Evolutionary conservation across 768 basidiomycete species (phyloP), one percentile per base, ranked within the genome.

Genomic region (Suillus plorans): DNA sequence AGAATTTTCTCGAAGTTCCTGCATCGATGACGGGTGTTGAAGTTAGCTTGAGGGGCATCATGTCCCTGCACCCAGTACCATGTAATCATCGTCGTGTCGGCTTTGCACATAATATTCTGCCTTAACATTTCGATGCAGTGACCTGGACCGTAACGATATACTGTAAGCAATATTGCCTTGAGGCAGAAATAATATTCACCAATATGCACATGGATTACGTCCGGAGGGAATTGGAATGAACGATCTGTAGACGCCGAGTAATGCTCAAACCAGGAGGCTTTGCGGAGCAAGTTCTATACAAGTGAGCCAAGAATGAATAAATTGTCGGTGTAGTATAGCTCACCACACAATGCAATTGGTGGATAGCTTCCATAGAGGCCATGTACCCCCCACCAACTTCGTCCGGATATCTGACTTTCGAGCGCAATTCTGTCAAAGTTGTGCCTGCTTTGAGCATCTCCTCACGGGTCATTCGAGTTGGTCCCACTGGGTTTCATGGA

Each of bases 31-130:
- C 37, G 37, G 20, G 63, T 61, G 55, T 61, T 61, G 58, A 57
- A 61, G 22, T 63, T 44, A 34, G 56, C 39, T n/a, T 42, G 49
- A 36, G 63, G 57, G n/a, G 20, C 20, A 6, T 1, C 31, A 25
- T 31, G 22, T 16, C 42, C 62, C 28, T 42, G 18, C 34, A 68
- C 45, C 67, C 67, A 68, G 62, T 68, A 37, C 61, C 65, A 68
- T 14, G 47, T 20, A 5, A 68, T 62, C 62, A 68, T 63, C n/a
- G 50, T 60, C 25, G 61, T n/a, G 34, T 68, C 62, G 5, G 67
- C 47, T 25, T 60, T 55, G 37, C 67, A 68, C 65, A 68, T 68
- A 14, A 68, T 16, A n/a, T 28, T 65, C 52, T 68, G 64, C 18
- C 67, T 56, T 28, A 63, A 34, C 44, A 60, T 41, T 25, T 68